Base-by-base conservation (phyloP, 176 grass and related monocot genomes). In the Musa acuminata region DNA sequence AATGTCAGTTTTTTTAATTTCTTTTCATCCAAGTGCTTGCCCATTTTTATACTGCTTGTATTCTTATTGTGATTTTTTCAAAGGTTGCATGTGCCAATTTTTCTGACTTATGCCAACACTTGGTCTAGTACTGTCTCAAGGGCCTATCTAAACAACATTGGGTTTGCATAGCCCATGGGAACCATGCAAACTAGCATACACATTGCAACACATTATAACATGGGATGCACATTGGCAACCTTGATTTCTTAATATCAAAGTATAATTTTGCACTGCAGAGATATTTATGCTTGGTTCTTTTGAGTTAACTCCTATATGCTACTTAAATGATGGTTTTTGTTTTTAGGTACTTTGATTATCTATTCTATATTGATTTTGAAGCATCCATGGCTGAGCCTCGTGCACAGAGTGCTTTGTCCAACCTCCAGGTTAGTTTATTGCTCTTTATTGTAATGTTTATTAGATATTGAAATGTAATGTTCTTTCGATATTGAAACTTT, bases 311-410 rank as follows among this genome's bases (percentile, higher is more conserved):
- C 9, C 64, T 49, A 8, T 14, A 48, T 10, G 10, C 20, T 22
- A 35, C 55, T 63, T n/a, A 72, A 51, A 21, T 80, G 13, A 24
- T 22, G 16, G 11, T 9, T 80, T 21, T 71, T 80, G 20, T 20
- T 53, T 58, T 13, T 62, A 93, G 87, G 87, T 82, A 76, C 69
- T 89, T 89, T 50, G 81, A 89, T 66, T 93, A 89, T 84, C 81
- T 85, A 69, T 87, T 93, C 77, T 89, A 81, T 27, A 72, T 81
- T 49, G 90, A 93, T 73, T 89, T 93, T 24, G 79, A 89, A 74
- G 84, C 87, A 49, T 93, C 90, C 3, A 83, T 83, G 77, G 64
- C 87, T 1, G 90, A 93, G 53, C 52, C 80, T 16, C 82, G 71
- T 68, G 84, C 78, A 35, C 87, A 87, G 79, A 93, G 84, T 83